Evolutionary conservation across 2,329 filamentous ascomycete species (phyloP).

Genomic region (Capronia epimyces): DNA sequence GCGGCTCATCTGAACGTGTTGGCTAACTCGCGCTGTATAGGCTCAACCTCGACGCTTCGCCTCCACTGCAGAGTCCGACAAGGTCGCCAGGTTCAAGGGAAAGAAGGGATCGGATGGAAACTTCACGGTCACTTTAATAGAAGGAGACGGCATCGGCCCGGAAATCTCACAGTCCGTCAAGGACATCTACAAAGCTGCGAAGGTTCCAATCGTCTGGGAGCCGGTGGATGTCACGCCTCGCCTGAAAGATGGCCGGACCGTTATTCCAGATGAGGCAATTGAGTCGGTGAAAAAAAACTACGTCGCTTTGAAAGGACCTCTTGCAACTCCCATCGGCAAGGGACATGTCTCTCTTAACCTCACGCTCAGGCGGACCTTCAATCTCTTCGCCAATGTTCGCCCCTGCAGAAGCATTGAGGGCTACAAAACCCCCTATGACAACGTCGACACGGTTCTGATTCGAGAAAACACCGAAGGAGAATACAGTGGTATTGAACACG

Average conservation of each 20-base stretch:
- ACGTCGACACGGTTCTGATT: slow-evolving; percentile 94
- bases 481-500: slow-evolving; percentile 98
- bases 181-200: slow-evolving; percentile 94
- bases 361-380: slow-evolving; percentile 97
- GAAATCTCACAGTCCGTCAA: slow-evolving; percentile 98
- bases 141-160: slow-evolving; percentile 97
- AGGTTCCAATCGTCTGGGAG: slow-evolving; percentile 97
- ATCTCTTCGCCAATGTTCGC: slow-evolving; percentile 98
- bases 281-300: slow-evolving; percentile 91
- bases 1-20: slow-evolving; percentile 2
- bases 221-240: slow-evolving; percentile 91
- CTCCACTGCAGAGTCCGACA: slow-evolving; percentile 50
- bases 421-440: slow-evolving; percentile 97
- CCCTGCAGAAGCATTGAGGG: slow-evolving; percentile 95
- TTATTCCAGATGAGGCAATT: slow-evolving; percentile 88
- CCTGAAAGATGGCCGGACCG: slow-evolving; percentile 90
- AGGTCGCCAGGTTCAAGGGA: slow-evolving; percentile 90
- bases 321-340: slow-evolving; percentile 96
- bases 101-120: slow-evolving; percentile 85
- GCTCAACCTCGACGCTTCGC: slow-evolving; percentile 57
- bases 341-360: slow-evolving; percentile 98
- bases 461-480: slow-evolving; percentile 99
- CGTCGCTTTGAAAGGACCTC: slow-evolving; percentile 94
- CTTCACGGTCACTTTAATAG: slow-evolving; percentile 93
- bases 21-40: slow-evolving; percentile 17